These are phyloP conservation scores for Vitis vinifera DNA, from an alignment of 164 flowering plant genomes.

Conservation along the genomic window ASM3070453v1 NC_081816.1:1668501-1669000, in stretches of 20 bases:
- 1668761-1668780: conserved; percentile 14
- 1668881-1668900: conserved; percentile 38
- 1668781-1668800: conserved; percentile 39
- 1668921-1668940: conserved; percentile 28
- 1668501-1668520: too few relatives aligned
- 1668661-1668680: conserved; percentile 48
- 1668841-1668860: conserved; percentile 23
- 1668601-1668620: background rate
- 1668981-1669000: conserved; percentile 40
- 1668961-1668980: conserved; percentile 27
- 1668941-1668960: conserved; percentile 28
- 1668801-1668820: conserved; percentile 36
- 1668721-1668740: background rate
- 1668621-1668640: conserved; percentile 46
- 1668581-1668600: background rate
- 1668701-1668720: background rate
- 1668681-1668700: conserved; percentile 33
- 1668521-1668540: too few relatives aligned
- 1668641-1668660: conserved; percentile 49
- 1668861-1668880: conserved; percentile 19
- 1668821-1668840: conserved; percentile 26
- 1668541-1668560: too few relatives aligned
- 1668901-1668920: conserved; percentile 46
- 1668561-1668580: too few relatives aligned
- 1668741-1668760: background rate